Percentiles rank a stretch among this genome's conserved stretches.
Conservation (phyloP, 2,329 filamentous ascomycete genomes). For the Pseudocercospora cruenta region DNA sequence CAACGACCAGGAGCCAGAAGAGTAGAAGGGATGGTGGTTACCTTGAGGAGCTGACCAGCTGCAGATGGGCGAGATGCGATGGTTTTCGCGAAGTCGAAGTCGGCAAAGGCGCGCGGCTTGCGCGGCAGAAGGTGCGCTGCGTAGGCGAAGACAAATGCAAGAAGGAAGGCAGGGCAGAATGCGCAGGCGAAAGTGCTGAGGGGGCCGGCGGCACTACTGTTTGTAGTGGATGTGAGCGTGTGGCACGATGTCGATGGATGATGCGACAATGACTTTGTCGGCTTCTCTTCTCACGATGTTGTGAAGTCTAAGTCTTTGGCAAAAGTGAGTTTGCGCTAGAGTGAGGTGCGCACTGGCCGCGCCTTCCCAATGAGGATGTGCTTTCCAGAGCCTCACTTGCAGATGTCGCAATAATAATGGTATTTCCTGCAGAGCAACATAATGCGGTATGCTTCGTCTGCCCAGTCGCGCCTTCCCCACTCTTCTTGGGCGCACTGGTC, state of each 20-base stretch:
- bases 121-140: not conserved
- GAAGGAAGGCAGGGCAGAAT: not conserved
- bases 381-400: not conserved
- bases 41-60: conserved; percentile 2
- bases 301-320: not conserved
- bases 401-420: not conserved
- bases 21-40: conserved; percentile 2
- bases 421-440: not conserved
- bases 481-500: not conserved
- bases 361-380: not conserved
- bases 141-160: not conserved
- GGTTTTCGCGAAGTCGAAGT: not conserved
- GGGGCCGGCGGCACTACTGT: not conserved
- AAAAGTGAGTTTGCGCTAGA: not conserved
- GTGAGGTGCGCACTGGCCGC: not conserved
- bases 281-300: not conserved
- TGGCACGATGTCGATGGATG: not conserved
- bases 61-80: conserved; percentile 1
- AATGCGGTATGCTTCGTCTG: not conserved
- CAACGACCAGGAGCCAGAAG: not conserved
- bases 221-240: not conserved
- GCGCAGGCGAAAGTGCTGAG: not conserved
- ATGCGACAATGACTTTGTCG: not conserved
- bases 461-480: not conserved
- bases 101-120: conserved; percentile 1